These are phyloP conservation scores for Prunus davidiana DNA, from an alignment of 306 rosid species.

Conservation along the genomic window DNA sequence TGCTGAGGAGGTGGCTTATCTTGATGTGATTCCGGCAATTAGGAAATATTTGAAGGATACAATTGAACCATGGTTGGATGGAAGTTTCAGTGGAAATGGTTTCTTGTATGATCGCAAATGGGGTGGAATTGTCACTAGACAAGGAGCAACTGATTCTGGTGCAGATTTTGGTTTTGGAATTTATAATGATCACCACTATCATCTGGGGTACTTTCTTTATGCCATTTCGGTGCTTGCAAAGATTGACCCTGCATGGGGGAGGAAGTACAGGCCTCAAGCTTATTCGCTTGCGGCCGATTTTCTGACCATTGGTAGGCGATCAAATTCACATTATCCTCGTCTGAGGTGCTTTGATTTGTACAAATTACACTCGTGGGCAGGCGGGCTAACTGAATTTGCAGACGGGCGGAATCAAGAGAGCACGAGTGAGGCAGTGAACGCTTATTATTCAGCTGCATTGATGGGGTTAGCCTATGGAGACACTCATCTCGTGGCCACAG, in stretches of 20 bases:
- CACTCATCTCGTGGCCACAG: slow-evolving; percentile 44
- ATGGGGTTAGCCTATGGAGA: slow-evolving; percentile 81
- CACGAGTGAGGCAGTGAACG: slow-evolving; percentile 79
- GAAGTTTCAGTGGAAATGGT: slow-evolving; percentile 70
- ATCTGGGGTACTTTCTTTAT: slow-evolving; percentile 75
- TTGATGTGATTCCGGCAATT: slow-evolving; percentile 55
- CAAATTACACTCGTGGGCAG: slow-evolving; percentile 86
- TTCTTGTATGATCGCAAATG: slow-evolving; percentile 69
- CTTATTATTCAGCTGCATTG: slow-evolving; percentile 77
- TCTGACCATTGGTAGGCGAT: slow-evolving; percentile 43
- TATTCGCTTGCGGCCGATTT: slow-evolving; percentile 68
- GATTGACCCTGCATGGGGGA: slow-evolving; percentile 78
- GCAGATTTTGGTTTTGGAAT: slow-evolving; percentile 83
- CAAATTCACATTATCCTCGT: slow-evolving; percentile 49
- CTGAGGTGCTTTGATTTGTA: slow-evolving; percentile 74
- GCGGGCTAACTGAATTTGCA: slow-evolving; percentile 69
- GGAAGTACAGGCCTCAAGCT: slow-evolving; percentile 58
- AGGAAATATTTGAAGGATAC: slow-evolving; percentile 53
- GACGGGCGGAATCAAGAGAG: slow-evolving; percentile 94
- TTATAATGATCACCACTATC: slow-evolving; percentile 81
- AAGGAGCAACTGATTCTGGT: slow-evolving; percentile 52
- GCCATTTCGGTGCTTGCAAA: slow-evolving; percentile 78
- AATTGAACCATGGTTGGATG: slow-evolving; percentile 84
- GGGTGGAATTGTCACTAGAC: slow-evolving; percentile 76
- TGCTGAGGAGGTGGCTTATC: slow-evolving; percentile 68